Base-by-base conservation (phyloP, 495 filamentous ascomycete genomes). In the Amphirosellinia nigrospora region DNA sequence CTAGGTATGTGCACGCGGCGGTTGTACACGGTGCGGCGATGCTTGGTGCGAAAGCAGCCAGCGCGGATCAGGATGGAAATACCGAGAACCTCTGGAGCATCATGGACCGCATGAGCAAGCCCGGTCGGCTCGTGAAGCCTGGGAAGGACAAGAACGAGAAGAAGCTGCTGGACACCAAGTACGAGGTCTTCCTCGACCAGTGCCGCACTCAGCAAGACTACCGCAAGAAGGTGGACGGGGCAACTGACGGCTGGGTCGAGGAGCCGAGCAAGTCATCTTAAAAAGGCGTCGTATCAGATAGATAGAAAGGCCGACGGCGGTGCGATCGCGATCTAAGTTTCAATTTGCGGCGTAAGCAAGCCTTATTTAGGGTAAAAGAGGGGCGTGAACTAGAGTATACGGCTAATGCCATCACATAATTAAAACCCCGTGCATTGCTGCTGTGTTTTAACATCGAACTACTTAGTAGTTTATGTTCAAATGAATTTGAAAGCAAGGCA, bases 61-160 rank as follows among this genome's bases (percentile, higher is more conserved):
- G 90, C 74, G 88, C 87, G 19, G 87, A 91, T 71, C 78, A 81
- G 11, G 86, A 94, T 19, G 95, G 95, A 15, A 89, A 89, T 69
- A 94, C 91, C 1, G 94, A 97, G 82, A 87, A 89, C 50, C 82
- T 99, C 68, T 99, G 95, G 96, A 86, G 89, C 65, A 97, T 99
- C 75, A 99, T 99, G 96, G 92, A 96, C 79, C 89, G 94, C 41
- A 97, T 97, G 92, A 94, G 90, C 81, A 97, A 97, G 82, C 90
- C 93, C 30, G 95, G 96, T n/a, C 92, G 88, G 76, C 87, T 92
- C 66, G 89, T 97, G 3, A 82, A 88, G 79, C 92, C 95, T 19
- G 88, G 86, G 0, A 86, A 82, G 26, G 88, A 96, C 76, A 73
- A 72, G 56, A 88, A 86, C 36, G 90, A 95, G 84, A 94, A 91